A percentile compares a stretch with the other conserved stretches of the same genome.
Evolutionary conservation across 2,329 filamentous ascomycete species (phyloP).

Genomic region (Nothopassalora personata): DNA sequence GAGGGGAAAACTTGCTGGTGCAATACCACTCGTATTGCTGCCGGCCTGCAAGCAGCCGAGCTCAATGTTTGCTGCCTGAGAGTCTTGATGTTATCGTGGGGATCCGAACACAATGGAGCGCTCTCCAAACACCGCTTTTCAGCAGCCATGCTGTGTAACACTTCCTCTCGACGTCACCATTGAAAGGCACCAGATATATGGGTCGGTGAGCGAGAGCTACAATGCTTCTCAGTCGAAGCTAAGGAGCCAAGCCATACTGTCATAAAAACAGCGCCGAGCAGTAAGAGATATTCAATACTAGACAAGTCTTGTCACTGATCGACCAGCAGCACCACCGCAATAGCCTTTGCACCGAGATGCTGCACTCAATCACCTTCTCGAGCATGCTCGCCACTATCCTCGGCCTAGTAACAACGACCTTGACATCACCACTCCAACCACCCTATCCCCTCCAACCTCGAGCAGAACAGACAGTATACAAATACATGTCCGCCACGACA

Average conservation of each 20-base stretch:
- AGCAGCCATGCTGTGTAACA: not conserved
- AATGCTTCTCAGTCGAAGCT: not conserved
- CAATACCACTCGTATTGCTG: not conserved
- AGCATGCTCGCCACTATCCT: not conserved
- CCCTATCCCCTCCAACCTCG: slow-evolving; percentile 1
- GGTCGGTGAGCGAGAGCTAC: not conserved
- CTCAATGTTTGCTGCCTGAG: not conserved
- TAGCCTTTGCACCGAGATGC: not conserved
- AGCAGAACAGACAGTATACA: slow-evolving; percentile 1
- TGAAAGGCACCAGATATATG: not conserved
- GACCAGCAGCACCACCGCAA: not conserved
- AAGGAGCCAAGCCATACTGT: not conserved
- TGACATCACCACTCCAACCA: not conserved
- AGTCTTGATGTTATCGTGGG: not conserved
- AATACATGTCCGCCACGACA: slow-evolving; percentile 5
- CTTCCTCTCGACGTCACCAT: not conserved
- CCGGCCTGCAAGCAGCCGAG: not conserved
- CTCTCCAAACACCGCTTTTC: not conserved
- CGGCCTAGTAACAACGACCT: not conserved
- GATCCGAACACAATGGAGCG: not conserved
- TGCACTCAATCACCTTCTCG: not conserved
- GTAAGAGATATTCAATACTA: not conserved
- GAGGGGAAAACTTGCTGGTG: no score
- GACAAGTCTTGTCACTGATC: not conserved
- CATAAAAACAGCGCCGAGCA: not conserved